These are phyloP conservation scores for Neltuma alba DNA, from an alignment of 306 rosid genomes.

Conservation along the genomic window DNA sequence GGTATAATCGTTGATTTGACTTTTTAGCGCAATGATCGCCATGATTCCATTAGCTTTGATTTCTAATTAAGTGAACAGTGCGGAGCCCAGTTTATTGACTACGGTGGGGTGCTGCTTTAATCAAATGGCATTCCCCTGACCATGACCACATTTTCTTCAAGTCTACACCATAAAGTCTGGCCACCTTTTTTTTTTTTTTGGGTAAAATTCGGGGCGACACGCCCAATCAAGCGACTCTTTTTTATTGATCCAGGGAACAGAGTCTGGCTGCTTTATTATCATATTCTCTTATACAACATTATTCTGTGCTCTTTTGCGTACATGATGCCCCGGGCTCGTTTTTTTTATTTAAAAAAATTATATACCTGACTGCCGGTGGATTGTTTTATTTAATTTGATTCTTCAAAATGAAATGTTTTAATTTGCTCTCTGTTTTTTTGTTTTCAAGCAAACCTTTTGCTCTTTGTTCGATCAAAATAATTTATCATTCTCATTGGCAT, in stretches of 20 bases:
- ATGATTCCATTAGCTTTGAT: not conserved
- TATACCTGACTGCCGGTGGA: not conserved
- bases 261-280: too few species aligned
- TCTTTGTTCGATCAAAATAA: not conserved
- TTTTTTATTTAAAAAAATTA: not conserved
- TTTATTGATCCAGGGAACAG: too few species aligned
- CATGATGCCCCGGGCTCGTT: not conserved
- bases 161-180: not conserved
- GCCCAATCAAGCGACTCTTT: too few species aligned
- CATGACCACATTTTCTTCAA: not conserved
- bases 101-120: not conserved
- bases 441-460: too few species aligned
- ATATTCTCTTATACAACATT: too few species aligned
- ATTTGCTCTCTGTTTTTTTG: not conserved
- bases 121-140: not conserved
- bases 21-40: conserved; percentile 14
- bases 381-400: not conserved
- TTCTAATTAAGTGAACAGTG: not conserved
- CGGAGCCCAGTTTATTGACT: not conserved
- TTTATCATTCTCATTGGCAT: not conserved
- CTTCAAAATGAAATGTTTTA: not conserved
- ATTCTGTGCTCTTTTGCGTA: not conserved
- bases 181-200: too few species aligned
- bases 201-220: too few species aligned
- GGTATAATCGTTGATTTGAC: conserved; percentile 33